These are phyloP conservation scores for Candolleomyces efflorescens DNA, from an alignment of 768 basidiomycete genomes.

Conservation along the genomic window DNA sequence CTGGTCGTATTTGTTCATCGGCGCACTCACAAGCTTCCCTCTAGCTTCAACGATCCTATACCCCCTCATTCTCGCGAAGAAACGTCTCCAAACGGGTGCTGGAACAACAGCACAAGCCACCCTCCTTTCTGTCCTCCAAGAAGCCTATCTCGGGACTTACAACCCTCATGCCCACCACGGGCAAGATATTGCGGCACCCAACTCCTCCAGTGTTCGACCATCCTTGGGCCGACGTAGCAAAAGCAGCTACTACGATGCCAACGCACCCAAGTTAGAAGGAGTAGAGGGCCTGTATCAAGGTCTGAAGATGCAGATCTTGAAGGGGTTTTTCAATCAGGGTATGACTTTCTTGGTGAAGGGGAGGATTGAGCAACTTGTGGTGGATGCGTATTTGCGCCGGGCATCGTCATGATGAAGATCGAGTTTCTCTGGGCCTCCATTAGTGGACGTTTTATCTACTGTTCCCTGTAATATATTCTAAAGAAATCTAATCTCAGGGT, in stretches of 20 bases:
- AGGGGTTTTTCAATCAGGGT: slow-evolving; percentile 54
- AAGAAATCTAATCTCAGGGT: too few species aligned
- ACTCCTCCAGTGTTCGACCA: neutral
- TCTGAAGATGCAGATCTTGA: slow-evolving; percentile 44
- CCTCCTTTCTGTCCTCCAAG: slow-evolving; percentile 29
- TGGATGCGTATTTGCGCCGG: neutral
- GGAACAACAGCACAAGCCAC: slow-evolving; percentile 31
- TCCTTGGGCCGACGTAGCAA: neutral
- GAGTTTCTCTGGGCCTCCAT: too few species aligned
- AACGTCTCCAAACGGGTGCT: slow-evolving; percentile 33
- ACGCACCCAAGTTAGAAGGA: slow-evolving; percentile 14
- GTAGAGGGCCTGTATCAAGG: slow-evolving; percentile 49
- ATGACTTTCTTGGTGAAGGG: slow-evolving; percentile 58
- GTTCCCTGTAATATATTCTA: too few species aligned
- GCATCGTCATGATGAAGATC: too few species aligned
- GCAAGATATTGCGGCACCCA: neutral
- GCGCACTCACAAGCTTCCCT: neutral
- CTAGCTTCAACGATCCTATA: slow-evolving; percentile 45
- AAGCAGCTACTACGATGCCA: neutral
- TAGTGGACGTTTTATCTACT: too few species aligned
- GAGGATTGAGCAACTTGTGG: slow-evolving; percentile 22
- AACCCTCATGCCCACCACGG: neutral
- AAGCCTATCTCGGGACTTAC: slow-evolving; percentile 28
- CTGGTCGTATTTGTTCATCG: neutral
- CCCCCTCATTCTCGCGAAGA: slow-evolving; percentile 59